Evolutionary conservation across 2,329 filamentous ascomycete species (phyloP).

Genomic region (Geosmithia flava): DNA sequence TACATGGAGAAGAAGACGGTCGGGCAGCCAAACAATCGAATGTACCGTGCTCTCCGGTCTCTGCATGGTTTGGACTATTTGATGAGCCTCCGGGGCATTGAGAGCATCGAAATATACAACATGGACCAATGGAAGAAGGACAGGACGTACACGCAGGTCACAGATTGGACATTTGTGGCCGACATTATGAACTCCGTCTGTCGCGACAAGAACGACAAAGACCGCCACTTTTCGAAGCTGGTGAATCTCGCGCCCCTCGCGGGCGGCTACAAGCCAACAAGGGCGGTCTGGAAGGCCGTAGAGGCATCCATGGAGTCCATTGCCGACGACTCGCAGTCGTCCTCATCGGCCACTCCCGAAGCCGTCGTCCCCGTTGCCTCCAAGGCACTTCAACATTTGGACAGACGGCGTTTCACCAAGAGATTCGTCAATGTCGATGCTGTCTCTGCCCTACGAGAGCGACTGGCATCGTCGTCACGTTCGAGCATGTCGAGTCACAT

Average conservation of each 20-base stretch:
- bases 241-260: constrained; percentile 7
- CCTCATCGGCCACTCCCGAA: not conserved
- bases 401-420: no score
- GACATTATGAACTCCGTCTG: constrained; percentile 13
- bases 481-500: no score
- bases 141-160: constrained; percentile 5
- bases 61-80: constrained; percentile 33
- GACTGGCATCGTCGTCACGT: no score
- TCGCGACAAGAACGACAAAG: constrained; percentile 6
- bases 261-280: not conserved
- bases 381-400: not conserved
- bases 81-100: constrained; percentile 28
- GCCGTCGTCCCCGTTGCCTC: not conserved
- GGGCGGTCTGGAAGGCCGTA: not conserved
- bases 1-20: constrained; percentile 16
- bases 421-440: no score
- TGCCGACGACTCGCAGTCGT: not conserved
- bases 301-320: not conserved
- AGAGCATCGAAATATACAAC: constrained; percentile 27
- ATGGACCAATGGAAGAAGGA: constrained; percentile 12
- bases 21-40: constrained; percentile 26
- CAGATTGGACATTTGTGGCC: constrained; percentile 15
- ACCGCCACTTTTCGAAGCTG: constrained; percentile 6
- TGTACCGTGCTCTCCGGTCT: constrained; percentile 20
- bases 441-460: no score